phyloP scores from a whole-genome alignment of 2,329 filamentous ascomycete species.

The Neocatenulostroma microsporum region DNA sequence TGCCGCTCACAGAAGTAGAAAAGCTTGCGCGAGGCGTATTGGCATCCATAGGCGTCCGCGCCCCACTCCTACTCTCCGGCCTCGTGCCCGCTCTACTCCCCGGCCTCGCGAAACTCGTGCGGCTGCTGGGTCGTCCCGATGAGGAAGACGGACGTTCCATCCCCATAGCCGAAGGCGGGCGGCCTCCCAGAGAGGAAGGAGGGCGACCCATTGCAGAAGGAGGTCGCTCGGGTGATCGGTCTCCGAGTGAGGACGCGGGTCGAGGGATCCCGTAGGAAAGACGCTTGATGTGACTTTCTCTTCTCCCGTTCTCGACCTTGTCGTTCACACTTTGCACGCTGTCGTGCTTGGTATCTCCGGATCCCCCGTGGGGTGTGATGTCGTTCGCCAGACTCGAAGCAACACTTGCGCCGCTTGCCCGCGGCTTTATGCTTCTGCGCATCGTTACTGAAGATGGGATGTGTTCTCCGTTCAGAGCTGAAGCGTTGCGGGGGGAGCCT shows the following conservation, averaged over 20 bases:
- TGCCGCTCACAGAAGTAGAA: too few species aligned
- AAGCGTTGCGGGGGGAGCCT: slow-evolving; percentile 58
- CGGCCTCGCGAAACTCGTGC: slow-evolving; percentile 46
- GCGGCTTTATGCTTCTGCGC: slow-evolving; percentile 61
- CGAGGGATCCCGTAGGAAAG: slow-evolving; percentile 44
- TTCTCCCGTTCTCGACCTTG: slow-evolving; percentile 5
- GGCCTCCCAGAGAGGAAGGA: slow-evolving; percentile 18
- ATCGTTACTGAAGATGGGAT: slow-evolving; percentile 52
- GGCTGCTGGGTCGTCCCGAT: slow-evolving; percentile 68
- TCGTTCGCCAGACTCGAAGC: slow-evolving; percentile 26
- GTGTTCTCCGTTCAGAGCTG: slow-evolving; percentile 29
- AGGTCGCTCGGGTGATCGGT: slow-evolving; percentile 21
- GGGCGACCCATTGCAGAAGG: slow-evolving; percentile 19
- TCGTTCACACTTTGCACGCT: too few species aligned
- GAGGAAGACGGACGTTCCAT: too few species aligned
- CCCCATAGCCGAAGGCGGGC: slow-evolving; percentile 26
- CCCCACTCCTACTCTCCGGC: slow-evolving; percentile 35
- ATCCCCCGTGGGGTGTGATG: slow-evolving; percentile 9
- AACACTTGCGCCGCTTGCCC: slow-evolving; percentile 46
- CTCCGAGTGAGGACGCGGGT: slow-evolving; percentile 20
- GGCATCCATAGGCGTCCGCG: slow-evolving; percentile 36
- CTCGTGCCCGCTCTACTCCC: slow-evolving; percentile 6
- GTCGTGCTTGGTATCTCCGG: slow-evolving; percentile 12
- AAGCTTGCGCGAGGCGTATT: not conserved
- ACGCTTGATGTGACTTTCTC: slow-evolving; percentile 32